Conservation (phyloP, 2,329 filamentous ascomycete genomes). For the Aspergillus alliaceus region DNA sequence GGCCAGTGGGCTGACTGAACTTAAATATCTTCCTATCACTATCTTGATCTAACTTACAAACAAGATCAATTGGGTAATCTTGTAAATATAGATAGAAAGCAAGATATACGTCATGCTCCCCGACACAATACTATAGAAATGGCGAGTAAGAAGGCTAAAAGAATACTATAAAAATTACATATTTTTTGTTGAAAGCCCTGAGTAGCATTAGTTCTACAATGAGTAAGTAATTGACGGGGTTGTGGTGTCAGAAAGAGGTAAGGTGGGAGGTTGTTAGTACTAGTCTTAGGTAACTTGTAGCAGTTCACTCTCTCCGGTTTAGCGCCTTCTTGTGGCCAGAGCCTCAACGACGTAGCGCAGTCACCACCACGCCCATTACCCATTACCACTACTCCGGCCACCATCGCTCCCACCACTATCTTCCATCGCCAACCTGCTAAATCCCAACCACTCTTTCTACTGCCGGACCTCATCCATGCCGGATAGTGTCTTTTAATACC, state of each 20-base stretch:
- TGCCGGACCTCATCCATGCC: background rate
- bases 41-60: no score
- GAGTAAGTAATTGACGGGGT: background rate
- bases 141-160: no score
- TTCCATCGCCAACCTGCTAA: background rate
- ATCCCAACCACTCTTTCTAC: background rate
- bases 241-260: background rate
- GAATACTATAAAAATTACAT: background rate
- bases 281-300: background rate
- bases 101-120: no score
- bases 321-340: conserved; percentile 15
- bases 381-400: background rate
- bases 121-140: no score
- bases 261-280: background rate
- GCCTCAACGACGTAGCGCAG: conserved; percentile 17
- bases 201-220: no score
- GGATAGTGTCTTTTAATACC: background rate
- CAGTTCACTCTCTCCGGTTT: conserved; percentile 12
- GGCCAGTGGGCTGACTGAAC: background rate
- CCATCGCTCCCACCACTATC: background rate
- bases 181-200: background rate
- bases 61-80: no score
- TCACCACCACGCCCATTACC: conserved; percentile 2
- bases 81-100: no score
- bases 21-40: background rate